These are phyloP conservation scores for Ogataea dorogensis DNA, from an alignment of 805 yeast genomes.

Conservation along the genomic window DNA sequence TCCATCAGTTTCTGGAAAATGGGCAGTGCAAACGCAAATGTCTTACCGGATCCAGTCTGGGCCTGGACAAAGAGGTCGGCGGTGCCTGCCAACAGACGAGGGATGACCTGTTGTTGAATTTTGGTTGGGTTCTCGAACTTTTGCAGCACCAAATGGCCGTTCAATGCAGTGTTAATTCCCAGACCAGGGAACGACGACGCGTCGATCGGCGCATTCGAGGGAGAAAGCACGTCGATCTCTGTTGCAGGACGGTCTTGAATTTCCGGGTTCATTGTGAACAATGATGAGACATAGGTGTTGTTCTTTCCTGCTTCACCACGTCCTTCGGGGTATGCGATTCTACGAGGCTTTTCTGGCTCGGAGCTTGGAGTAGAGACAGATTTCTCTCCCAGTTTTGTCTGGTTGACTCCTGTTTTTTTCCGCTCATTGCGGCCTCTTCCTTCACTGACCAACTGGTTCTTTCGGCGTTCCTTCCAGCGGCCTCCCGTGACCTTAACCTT, in stretches of 20 bases:
- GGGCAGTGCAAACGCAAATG: slow-evolving; percentile 84
- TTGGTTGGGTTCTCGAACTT: slow-evolving; percentile 70
- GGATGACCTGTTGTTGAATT: slow-evolving; percentile 80
- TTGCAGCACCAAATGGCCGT: slow-evolving; percentile 53
- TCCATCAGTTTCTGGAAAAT: slow-evolving; percentile 70
- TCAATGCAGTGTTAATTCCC: slow-evolving; percentile 58
- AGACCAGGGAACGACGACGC: slow-evolving; percentile 68
- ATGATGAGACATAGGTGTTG: slow-evolving; percentile 76
- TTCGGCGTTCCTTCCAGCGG: slow-evolving; percentile 78
- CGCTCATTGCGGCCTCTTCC: slow-evolving; percentile 39
- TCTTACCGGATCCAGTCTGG: slow-evolving; percentile 98
- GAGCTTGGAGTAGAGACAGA: background rate
- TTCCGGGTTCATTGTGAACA: slow-evolving; percentile 71
- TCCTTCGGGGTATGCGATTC: slow-evolving; percentile 39
- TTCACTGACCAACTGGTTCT: slow-evolving; percentile 48
- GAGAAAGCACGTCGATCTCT: slow-evolving; percentile 33
- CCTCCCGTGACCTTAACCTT: slow-evolving; percentile 60
- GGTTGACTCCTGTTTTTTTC: slow-evolving; percentile 19
- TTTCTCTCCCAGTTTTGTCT: slow-evolving; percentile 9
- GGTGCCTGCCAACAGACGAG: slow-evolving; percentile 47
- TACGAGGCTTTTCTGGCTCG: slow-evolving; percentile 5
- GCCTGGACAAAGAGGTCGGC: slow-evolving; percentile 88
- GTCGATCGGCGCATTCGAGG: slow-evolving; percentile 90
- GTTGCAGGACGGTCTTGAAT: slow-evolving; percentile 40
- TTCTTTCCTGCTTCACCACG: slow-evolving; percentile 57